These are phyloP conservation scores for Hyparrhenia diplandra DNA, from an alignment of 176 grass and related monocot genomes.

Conservation along the genomic window DNA sequence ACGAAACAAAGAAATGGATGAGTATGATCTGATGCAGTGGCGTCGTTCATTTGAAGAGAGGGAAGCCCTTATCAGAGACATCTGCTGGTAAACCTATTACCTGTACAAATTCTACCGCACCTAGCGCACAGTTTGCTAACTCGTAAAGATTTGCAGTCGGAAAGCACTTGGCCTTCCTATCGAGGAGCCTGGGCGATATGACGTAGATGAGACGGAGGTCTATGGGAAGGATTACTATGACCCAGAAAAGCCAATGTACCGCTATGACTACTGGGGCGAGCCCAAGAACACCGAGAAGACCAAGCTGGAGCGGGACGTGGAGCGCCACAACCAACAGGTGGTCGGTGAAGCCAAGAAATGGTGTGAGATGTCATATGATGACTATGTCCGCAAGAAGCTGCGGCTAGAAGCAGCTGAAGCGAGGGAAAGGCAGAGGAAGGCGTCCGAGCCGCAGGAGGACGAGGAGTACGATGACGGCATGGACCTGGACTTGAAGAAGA, in stretches of 20 bases:
- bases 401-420: conserved; percentile 31
- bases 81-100: conserved; percentile 55
- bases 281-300: conserved; percentile 58
- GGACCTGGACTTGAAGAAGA: conserved; percentile 59
- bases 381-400: conserved; percentile 41
- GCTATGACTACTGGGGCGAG: conserved; percentile 68
- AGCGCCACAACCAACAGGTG: conserved; percentile 50
- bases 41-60: conserved; percentile 72
- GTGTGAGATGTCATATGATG: conserved; percentile 71
- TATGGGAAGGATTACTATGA: conserved; percentile 73
- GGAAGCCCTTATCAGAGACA: conserved; percentile 90
- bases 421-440: conserved; percentile 15
- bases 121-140: neutral
- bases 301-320: conserved; percentile 46
- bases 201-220: conserved; percentile 67
- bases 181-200: conserved; percentile 71
- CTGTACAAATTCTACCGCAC: neutral
- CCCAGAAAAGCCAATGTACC: conserved; percentile 63
- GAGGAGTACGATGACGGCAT: conserved; percentile 64
- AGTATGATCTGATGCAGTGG: conserved; percentile 93
- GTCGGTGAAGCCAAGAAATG: conserved; percentile 66
- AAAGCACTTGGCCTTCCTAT: conserved; percentile 69
- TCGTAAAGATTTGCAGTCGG: conserved; percentile 42
- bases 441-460: conserved; percentile 9
- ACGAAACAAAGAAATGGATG: conserved; percentile 83